Percentiles rank a stretch among this genome's conserved stretches.
Conservation (phyloP, 768 basidiomycete species). For the Hericium alpestre region DNA sequence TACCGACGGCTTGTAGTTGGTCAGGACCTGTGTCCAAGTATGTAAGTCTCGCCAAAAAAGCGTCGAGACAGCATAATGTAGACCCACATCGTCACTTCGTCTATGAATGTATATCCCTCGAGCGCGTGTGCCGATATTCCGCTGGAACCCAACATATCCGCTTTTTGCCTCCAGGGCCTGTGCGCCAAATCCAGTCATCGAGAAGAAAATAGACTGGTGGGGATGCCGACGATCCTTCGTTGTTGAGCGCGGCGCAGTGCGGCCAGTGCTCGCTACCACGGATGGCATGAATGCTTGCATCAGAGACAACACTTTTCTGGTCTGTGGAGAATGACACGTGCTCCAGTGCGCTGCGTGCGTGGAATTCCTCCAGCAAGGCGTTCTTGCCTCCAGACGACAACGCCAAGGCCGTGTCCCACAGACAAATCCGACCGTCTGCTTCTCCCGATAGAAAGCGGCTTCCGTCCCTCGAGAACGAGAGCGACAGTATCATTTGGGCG, state of each 20-base stretch:
- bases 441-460: background rate
- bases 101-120: no score
- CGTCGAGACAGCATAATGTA: no score
- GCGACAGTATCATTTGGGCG: background rate
- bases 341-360: background rate
- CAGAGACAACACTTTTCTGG: background rate
- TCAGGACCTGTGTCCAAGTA: no score
- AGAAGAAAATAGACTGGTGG: background rate
- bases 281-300: background rate
- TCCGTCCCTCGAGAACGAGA: background rate
- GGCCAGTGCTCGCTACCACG: background rate
- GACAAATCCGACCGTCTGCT: background rate
- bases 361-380: background rate
- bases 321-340: background rate
- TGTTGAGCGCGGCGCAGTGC: background rate
- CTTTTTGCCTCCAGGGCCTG: background rate
- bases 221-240: background rate
- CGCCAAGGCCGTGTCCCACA: background rate
- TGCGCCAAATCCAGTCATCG: background rate
- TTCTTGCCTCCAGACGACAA: background rate
- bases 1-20: no score
- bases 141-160: background rate
- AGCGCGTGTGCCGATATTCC: background rate
- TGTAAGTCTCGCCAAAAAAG: no score
- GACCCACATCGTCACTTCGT: no score